Percentiles rank a stretch among this genome's conserved stretches.
Evolutionary conservation across 192 early-diverging fungal species (phyloP).

Genomic region (Mortierella hygrophila): DNA sequence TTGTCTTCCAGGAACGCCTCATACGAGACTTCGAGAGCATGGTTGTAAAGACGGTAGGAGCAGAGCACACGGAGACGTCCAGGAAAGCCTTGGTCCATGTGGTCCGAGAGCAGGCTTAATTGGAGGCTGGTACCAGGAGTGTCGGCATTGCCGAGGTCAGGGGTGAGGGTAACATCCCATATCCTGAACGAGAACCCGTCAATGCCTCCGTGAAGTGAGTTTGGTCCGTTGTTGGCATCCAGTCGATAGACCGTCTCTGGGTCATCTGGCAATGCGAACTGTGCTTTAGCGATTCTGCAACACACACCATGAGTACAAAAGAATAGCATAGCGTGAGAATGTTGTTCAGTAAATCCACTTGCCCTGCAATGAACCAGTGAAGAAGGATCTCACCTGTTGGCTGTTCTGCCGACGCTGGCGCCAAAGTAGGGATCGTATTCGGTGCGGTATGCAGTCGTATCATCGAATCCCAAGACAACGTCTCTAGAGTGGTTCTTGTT

Average conservation of each 20-base stretch:
- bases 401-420: constrained; percentile 79
- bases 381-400: constrained; percentile 66
- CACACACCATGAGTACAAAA: background rate
- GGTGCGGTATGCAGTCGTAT: constrained; percentile 58
- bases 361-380: background rate
- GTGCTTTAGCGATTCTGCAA: constrained; percentile 69
- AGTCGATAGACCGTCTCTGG: constrained; percentile 60
- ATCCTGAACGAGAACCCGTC: constrained; percentile 79
- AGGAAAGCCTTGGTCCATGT: constrained; percentile 88
- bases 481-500: constrained; percentile 60
- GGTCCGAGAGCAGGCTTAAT: constrained; percentile 70
- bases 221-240: constrained; percentile 78
- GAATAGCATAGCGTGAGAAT: background rate
- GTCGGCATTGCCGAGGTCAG: background rate
- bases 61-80: constrained; percentile 71
- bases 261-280: constrained; percentile 72
- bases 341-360: background rate
- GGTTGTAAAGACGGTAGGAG: constrained; percentile 70
- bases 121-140: constrained; percentile 62
- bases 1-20: constrained; percentile 40
- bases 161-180: constrained; percentile 59
- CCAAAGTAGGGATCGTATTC: constrained; percentile 82
- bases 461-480: constrained; percentile 82
- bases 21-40: constrained; percentile 67
- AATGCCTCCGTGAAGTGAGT: constrained; percentile 85